Evolutionary conservation across 1,139 yeast species (phyloP), one percentile per base, ranked within the genome.

Genomic region (Magnusiomyces fungicola): DNA sequence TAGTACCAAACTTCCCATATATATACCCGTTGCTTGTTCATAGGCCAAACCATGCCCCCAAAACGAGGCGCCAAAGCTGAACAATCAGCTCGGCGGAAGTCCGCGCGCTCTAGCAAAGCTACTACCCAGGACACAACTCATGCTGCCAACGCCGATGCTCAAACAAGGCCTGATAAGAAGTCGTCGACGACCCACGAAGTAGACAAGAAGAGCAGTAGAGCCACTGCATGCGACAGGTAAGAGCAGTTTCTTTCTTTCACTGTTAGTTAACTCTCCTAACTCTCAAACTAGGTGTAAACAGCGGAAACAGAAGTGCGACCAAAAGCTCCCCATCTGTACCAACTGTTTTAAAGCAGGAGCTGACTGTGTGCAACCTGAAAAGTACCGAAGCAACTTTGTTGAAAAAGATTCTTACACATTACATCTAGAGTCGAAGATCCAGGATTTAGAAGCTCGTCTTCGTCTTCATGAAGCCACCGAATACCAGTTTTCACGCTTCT

Each of bases 331-430:
- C 14, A 21, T 43, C 21, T 43, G 45, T 23, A 43, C 45, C 12
- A 43, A 43, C 33, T 43, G 45, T 23, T 22, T n/a, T 7, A 43
- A 43, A 23, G 38, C 45, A 2, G 22, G 22, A 7, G 45, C 45
- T n/a, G 21, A 43, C 32, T 43, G 45, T 22, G 23, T 43, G n/a
- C 45, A 43, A 16, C 45, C 45, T 22, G 45, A 43, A 43, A 43
- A 32, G 16, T 43, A 43, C 19, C 22, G 45, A 14, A 21, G 45
- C 23, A 43, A 43, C 16, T 43, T 43, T 25, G 39, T 32, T 22
- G 45, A 43, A 22, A 32, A 33, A 24, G 44, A 41, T 21, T 43
- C 45, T 5, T 43, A 43, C 23, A 43, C 39, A 5, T 9, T 16
- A 22, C 21, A 21, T 14, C 24, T 43, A 5, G 45, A 43, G 33